Base-by-base conservation (phyloP, 345 rosid genomes). In the Cardiospermum halicacabum region DNA sequence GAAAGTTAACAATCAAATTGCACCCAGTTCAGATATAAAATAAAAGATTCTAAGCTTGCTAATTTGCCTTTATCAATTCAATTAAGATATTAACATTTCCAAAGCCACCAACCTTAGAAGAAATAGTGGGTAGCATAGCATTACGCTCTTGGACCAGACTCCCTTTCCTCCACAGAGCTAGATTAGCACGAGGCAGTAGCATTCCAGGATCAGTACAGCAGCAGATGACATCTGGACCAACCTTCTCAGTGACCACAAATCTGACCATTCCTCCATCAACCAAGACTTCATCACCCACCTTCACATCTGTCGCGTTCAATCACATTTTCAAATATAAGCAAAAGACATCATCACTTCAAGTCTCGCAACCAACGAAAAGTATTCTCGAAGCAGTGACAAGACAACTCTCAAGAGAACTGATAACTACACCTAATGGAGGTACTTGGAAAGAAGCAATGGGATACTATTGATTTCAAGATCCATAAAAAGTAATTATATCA, bases 211-310 rank as follows among this genome's bases (percentile, higher is more conserved):
- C 92, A 1, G 85, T 82, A 56, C 92, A 86, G 26, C 11, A 49
- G 37, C 92, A 86, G 60, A 75, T 82, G 49, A 84, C 87, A 74
- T 86, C 92, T 31, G 87, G 92, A 60, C 89, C 92, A 42, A 86
- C 79, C 72, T 75, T 86, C 74, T 84, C 82, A 9, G 67, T 77
- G 70, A 84, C 92, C 66, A 78, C 82, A 69, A 86, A 86, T 73
- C 87, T 72, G 74, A 84, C 87, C 87, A 86, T 86, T 50, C 92
- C 89, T 59, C 92, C 92, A 75, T 84, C 92, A 19, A 84, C 89
- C 65, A 84, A 79, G 24, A 86, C 82, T 51, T 86, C 92, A 66
- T 86, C 92, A 67, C 87, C 92, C 60, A 82, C 79, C 64, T 69
- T 72, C 59, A 84, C 80, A 78, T 84, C 92, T 86, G 76, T 49